phyloP scores from a whole-genome alignment of 176 grass and related monocot genomes.

The Melocanna baccifera region DNA sequence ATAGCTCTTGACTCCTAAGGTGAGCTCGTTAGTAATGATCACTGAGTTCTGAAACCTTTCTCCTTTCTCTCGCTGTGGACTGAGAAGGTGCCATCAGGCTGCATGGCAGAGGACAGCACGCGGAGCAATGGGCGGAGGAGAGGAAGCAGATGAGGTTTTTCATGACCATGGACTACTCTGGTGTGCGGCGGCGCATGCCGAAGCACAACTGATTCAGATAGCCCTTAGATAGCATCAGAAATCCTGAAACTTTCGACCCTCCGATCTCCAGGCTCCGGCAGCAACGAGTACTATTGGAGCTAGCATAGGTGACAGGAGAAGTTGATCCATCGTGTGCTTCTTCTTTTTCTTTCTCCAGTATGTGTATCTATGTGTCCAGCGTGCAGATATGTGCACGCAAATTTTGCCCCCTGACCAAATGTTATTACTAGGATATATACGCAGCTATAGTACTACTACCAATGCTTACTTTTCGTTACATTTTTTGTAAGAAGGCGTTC shows the following conservation, averaged over 20 bases:
- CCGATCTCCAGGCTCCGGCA: constrained; percentile 1
- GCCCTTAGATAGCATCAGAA: not conserved
- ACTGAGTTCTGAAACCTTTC: not conserved
- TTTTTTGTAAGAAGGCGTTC: constrained; percentile 25
- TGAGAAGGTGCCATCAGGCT: constrained; percentile 56
- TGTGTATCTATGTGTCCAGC: constrained; percentile 35
- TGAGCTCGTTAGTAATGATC: not conserved
- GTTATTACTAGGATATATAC: constrained; percentile 33
- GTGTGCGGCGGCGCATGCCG: constrained; percentile 13
- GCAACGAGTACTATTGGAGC: not conserved
- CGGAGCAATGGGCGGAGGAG: constrained; percentile 53
- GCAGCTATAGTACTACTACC: constrained; percentile 10
- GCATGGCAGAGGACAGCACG: constrained; percentile 41
- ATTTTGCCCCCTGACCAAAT: constrained; percentile 45
- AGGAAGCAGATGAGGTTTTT: constrained; percentile 45
- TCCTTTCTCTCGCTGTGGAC: not conserved
- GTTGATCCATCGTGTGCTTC: not conserved
- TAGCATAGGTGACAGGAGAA: constrained; percentile 12
- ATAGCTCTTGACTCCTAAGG: not conserved
- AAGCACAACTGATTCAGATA: constrained; percentile 50
- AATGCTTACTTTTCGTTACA: not conserved
- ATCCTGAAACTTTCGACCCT: not conserved
- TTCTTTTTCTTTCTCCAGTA: not conserved
- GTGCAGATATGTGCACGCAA: constrained; percentile 24
- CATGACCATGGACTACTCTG: constrained; percentile 40